Conservation (phyloP, 140 eudicot genomes). For the Cichorium intybus region DNA sequence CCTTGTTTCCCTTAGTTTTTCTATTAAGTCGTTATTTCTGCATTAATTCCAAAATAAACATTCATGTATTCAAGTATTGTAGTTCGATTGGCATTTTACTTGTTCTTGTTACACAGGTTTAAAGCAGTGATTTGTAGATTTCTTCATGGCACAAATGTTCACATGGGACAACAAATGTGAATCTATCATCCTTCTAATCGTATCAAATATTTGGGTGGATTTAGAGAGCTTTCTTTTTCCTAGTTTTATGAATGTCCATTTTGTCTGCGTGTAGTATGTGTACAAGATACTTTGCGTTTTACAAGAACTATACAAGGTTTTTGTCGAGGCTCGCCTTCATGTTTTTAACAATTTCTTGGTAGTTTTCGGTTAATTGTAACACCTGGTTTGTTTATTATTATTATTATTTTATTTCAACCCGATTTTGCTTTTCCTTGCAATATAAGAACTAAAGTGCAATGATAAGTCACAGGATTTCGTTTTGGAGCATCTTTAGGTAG, state of each 20-base stretch:
- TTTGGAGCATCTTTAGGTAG: too few relatives aligned
- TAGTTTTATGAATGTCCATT: not conserved
- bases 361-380: not conserved
- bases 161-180: not conserved
- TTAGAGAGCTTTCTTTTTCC: too few relatives aligned
- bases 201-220: not conserved
- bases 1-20: not conserved
- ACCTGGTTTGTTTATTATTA: too few relatives aligned
- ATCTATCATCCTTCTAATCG: not conserved
- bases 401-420: not conserved
- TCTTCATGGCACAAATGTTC: not conserved
- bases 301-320: too few relatives aligned
- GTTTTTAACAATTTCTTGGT: too few relatives aligned
- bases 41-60: not conserved
- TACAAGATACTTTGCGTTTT: not conserved
- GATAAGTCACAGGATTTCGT: not conserved
- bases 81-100: not conserved
- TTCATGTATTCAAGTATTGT: not conserved
- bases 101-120: constrained; percentile 7
- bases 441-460: not conserved
- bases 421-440: not conserved
- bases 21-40: not conserved
- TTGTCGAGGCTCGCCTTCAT: too few relatives aligned
- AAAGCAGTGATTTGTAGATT: not conserved
- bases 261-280: not conserved